phyloP scores from a whole-genome alignment of 306 rosid genomes.

The Glycine soja region DNA sequence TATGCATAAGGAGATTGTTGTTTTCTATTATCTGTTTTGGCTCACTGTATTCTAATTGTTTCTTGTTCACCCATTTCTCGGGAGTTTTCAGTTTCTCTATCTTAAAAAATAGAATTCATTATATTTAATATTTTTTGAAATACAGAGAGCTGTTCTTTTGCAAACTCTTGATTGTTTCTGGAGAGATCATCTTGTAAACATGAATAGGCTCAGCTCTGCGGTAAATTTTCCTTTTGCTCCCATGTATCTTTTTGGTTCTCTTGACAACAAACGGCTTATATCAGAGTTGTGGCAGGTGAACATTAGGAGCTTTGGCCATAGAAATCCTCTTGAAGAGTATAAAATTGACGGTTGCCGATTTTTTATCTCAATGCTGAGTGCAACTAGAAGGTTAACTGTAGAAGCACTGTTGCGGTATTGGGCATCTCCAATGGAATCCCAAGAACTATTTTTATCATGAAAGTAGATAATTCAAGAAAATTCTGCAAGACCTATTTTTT shows the following conservation, averaged over 20 bases:
- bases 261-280: conserved; percentile 42
- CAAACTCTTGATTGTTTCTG: conserved; percentile 95
- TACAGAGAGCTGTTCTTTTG: conserved; percentile 94
- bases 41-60: conserved; percentile 35
- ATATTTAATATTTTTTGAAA: conserved; percentile 20
- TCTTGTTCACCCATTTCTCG: conserved; percentile 22
- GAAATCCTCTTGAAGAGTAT: conserved; percentile 98
- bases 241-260: conserved; percentile 43
- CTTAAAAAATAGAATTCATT: not conserved
- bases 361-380: conserved; percentile 97
- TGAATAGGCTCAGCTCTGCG: conserved; percentile 97
- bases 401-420: conserved; percentile 88
- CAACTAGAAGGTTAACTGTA: conserved; percentile 90
- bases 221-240: conserved; percentile 53
- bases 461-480: conserved; percentile 33
- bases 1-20: conserved; percentile 7
- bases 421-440: conserved; percentile 90
- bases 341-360: conserved; percentile 97
- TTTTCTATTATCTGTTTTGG: conserved; percentile 33
- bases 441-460: conserved; percentile 63
- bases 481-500: conserved; percentile 18
- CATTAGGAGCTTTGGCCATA: conserved; percentile 94
- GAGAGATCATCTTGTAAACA: conserved; percentile 98
- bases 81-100: conserved; percentile 11
- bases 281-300: conserved; percentile 74